Base-by-base conservation (phyloP, 768 basidiomycete genomes). In the Podaxis sp. region DNA sequence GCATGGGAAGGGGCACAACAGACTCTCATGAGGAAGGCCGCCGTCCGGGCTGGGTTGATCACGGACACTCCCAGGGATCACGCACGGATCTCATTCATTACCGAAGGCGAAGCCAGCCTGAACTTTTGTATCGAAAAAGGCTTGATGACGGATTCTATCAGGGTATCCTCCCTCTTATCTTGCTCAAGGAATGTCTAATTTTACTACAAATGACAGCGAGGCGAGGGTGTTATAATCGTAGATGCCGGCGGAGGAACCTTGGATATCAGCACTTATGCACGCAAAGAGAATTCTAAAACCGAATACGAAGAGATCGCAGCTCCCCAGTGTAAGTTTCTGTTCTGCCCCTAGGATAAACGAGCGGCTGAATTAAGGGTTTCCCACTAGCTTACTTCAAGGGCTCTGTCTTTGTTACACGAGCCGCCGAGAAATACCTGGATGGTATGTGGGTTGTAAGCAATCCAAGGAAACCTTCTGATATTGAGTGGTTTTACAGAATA, bases 1-100 rank as follows among this genome's bases (percentile, higher is more conserved):
- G 84, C 83, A 0, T 87, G 86, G 86, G 86, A 80, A 62, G 83
- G 83, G 0, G 70, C 67, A 0, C 86, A 88, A 64, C 87, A 87
- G 64, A 71, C 71, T 12, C 73, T 79, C 64, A 82, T 87, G 74
- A 78, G 85, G 4, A 68, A 69, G 26, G 85, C 86, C 0, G 84
- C 84, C 0, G 69, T 80, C 3, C 56, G 71, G 15, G 87, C 83
- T 0, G 82, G 83, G 11, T 75, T 88, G 20, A 71, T 87, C 10
- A 68, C 78, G 0, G 67, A 78, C 54, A 75, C 71, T 0, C 56
- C 66, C 0, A 75, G 73, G 3, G 79, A 75, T 0, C 75, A 72
- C 12, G 70, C 73, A 4, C 78, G 82, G 0, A 66, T 87, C 3
- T 77, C 78, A 5, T 80, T 87, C 57, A 76, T 87, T 22, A 85